These are phyloP conservation scores for Lepidium campestre DNA, from an alignment of 441 rosid species.

Conservation along the genomic window DNA sequence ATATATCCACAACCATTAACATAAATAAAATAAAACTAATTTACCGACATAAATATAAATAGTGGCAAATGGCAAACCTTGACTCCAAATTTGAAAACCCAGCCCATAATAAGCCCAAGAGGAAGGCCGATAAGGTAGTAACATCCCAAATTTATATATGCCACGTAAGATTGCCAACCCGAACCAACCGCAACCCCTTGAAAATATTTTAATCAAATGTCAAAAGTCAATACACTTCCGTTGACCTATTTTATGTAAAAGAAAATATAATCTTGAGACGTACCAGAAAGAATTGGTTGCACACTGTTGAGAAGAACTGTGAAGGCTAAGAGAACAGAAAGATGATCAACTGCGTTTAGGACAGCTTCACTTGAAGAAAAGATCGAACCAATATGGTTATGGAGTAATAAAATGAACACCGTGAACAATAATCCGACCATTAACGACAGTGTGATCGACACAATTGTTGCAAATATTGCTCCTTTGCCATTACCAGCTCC, in stretches of 20 bases:
- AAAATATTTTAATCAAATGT: conserved; percentile 17
- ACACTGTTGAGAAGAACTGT: conserved; percentile 65
- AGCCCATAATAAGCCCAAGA: conserved; percentile 50
- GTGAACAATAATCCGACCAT: conserved; percentile 37
- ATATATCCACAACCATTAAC: neutral
- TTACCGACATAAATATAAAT: neutral
- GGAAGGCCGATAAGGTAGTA: conserved; percentile 63
- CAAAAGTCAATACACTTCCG: neutral
- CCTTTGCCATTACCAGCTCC: conserved; percentile 59
- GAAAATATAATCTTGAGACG: neutral
- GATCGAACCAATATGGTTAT: conserved; percentile 38
- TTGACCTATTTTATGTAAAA: neutral
- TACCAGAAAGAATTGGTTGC: conserved; percentile 67
- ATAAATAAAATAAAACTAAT: neutral
- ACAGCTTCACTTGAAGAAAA: conserved; percentile 47
- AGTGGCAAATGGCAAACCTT: conserved; percentile 25
- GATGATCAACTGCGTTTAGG: conserved; percentile 34
- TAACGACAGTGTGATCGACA: conserved; percentile 28
- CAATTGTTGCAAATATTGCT: conserved; percentile 51
- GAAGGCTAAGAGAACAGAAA: conserved; percentile 42
- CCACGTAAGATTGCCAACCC: conserved; percentile 65
- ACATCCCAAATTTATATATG: conserved; percentile 60
- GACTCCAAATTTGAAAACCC: conserved; percentile 42
- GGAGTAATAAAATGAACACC: conserved; percentile 31
- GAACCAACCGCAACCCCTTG: conserved; percentile 68